Base-by-base conservation (phyloP, 108 stramenopile genomes). In the Discostella stelligeroides region DNA sequence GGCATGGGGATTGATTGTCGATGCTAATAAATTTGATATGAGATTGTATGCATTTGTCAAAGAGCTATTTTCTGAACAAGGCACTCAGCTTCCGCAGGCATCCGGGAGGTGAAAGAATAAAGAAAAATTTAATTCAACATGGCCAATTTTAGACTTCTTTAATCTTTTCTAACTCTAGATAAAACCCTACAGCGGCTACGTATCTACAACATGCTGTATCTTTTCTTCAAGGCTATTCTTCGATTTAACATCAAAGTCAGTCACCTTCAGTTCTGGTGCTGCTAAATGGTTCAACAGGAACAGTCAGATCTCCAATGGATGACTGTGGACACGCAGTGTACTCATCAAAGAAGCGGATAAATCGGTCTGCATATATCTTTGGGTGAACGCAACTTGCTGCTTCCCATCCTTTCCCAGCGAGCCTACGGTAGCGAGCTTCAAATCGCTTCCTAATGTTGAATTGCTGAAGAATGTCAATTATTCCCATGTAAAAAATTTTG, bases 381-480 rank as follows among this genome's bases (percentile, higher is more conserved):
- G 94, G 94, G 61, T 86, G 85, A 28, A 95, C 91, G 48, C 94
- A 95, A 62, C 91, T 92, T 11, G 92, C 87, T 41, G 90, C 89
- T 40, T 66, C 70, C 64, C 81, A 75, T 18, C 80, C 84, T 50
- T 67, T 63, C 17, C 76, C 82, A 56, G 84, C 76, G 42, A 93
- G 57, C 40, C 75, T 71, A 7, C 91, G 83, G 58, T 86, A 86
- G 5, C 80, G 68, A 13, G 94, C 82, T 73, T 98, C 98, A 8
- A 88, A 66, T 43, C 85, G 79, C 71, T 98, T 98, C 20, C 94
- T 67, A 3, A 78, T 81, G 54, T 95, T 97, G 86, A 97, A 98
- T 63, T 95, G 93, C 78, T 98, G 98, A 43, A 98, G 81, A 73
- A 98, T 95, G 70, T 98, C 98, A 71, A 98, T 98, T 53, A 98